Evolutionary conservation across 495 filamentous ascomycete genomes (phyloP), one percentile per base, ranked within the genome.

Genomic region (Aspergillus ellipticus): DNA sequence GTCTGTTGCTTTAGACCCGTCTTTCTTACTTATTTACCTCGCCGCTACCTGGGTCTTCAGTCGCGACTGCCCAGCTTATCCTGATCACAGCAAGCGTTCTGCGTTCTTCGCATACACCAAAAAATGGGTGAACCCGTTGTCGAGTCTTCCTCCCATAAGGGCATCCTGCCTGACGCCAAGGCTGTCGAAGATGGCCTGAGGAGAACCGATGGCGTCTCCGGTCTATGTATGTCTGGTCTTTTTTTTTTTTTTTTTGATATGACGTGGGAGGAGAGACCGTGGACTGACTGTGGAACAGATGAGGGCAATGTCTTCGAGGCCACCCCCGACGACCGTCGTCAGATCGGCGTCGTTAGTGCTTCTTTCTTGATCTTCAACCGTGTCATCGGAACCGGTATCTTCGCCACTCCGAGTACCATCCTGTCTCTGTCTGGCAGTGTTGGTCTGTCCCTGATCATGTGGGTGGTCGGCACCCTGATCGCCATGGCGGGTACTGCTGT

Each of bases 381-480:
- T 53, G 85, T 87, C 69, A 82, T 87, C 62, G 84, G 85, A 4
- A 87, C 85, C 0, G 84, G 84, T 46, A 80, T 88, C 42, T 88
- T 83, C 64, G 82, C 83, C 7, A 86, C 84, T 0, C 85, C 84
- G 70, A 63, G 71, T 69, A 73, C 67, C 11, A 82, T 87, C 52
- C 69, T 86, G 29, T 72, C 60, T 6, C 65, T 79, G 19, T 79
- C 79, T 6, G 78, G 79, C 0, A 80, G 71, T 54, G 79, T 83
- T 17, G 81, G 81, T 4, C 56, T 82, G 6, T 69, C 77, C 16
- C 57, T 84, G 8, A 67, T 81, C 54, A 74, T 85, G 63, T 84
- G 80, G 80, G 73, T 81, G 1, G 60, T 65, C 35, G 79, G 79
- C 7, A 76, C 74, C 37, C 22, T 74, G n/a, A 78, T 82, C 60